phyloP scores from a whole-genome alignment of 2,329 filamentous ascomycete species.

The Pseudogymnoascus sp. region DNA sequence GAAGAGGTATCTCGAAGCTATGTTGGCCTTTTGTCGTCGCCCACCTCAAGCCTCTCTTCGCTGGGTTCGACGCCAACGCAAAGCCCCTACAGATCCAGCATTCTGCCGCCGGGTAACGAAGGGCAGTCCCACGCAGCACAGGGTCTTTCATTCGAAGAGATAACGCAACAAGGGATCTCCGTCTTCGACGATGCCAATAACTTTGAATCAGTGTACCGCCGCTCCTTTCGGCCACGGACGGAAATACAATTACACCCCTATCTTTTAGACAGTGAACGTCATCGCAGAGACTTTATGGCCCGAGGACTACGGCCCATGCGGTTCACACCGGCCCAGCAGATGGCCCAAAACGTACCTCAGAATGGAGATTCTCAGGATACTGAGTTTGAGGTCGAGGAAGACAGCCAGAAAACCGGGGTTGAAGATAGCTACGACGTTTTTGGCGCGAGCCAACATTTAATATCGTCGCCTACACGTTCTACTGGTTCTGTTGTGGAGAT shows the following conservation, averaged over 20 bases:
- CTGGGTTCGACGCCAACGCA: constrained; percentile 15
- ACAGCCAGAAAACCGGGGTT: constrained; percentile 19
- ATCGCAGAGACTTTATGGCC: constrained; percentile 24
- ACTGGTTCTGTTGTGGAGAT: neutral
- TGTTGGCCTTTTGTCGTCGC: constrained; percentile 31
- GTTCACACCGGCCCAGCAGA: constrained; percentile 21
- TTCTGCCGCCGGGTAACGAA: neutral
- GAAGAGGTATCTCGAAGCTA: constrained; percentile 35
- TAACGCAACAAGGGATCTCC: neutral
- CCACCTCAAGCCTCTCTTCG: constrained; percentile 26
- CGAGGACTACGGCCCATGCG: constrained; percentile 25
- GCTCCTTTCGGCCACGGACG: constrained; percentile 25
- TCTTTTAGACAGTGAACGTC: constrained; percentile 26
- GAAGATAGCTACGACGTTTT: constrained; percentile 4
- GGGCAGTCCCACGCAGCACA: neutral
- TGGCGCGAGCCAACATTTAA: neutral
- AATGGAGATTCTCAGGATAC: constrained; percentile 21
- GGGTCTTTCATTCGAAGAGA: neutral
- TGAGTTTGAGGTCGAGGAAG: constrained; percentile 20
- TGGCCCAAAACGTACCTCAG: constrained; percentile 13
- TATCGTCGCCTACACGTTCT: neutral
- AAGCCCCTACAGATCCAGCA: neutral
- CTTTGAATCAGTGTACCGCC: constrained; percentile 11
- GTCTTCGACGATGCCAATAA: neutral
- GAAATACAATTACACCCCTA: constrained; percentile 29